Evolutionary conservation across 441 rosid genomes (phyloP).

Genomic region (Pelargonium citronellum): DNA sequence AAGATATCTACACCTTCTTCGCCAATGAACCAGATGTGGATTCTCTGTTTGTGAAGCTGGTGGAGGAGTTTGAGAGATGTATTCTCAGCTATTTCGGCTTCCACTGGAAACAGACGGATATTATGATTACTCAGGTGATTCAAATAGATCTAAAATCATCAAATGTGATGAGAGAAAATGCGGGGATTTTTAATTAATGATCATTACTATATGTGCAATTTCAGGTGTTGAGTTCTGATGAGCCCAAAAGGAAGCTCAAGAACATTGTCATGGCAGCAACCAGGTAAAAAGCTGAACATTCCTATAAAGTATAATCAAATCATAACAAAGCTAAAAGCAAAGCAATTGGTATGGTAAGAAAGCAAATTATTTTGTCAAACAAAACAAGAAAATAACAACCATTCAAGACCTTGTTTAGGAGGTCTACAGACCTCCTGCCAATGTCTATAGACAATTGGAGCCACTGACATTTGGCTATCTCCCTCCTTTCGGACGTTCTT

Average conservation of each 20-base stretch:
- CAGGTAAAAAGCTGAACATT: constrained; percentile 19
- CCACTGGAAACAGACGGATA: constrained; percentile 90
- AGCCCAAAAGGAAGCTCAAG: constrained; percentile 79
- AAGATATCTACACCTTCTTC: constrained; percentile 71
- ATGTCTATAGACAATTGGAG: no score
- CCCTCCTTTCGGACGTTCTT: no score
- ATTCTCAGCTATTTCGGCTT: constrained; percentile 92
- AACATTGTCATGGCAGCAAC: constrained; percentile 94
- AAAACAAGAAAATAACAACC: no score
- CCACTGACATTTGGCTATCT: no score
- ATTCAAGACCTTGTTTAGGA: no score
- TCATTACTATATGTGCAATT: neutral
- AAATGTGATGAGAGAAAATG: no score
- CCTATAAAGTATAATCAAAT: no score
- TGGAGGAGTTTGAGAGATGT: constrained; percentile 94
- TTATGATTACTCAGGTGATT: constrained; percentile 70
- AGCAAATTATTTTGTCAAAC: no score
- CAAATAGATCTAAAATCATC: neutral
- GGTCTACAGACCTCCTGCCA: no score
- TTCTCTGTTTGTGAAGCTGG: constrained; percentile 79
- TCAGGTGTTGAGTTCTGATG: constrained; percentile 76
- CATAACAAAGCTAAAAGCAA: no score
- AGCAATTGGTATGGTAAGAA: no score
- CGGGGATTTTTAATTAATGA: neutral
- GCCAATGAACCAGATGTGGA: constrained; percentile 66